Conservation (phyloP, 2,329 filamentous ascomycete genomes). For the Sphaerulina musiva region DNA sequence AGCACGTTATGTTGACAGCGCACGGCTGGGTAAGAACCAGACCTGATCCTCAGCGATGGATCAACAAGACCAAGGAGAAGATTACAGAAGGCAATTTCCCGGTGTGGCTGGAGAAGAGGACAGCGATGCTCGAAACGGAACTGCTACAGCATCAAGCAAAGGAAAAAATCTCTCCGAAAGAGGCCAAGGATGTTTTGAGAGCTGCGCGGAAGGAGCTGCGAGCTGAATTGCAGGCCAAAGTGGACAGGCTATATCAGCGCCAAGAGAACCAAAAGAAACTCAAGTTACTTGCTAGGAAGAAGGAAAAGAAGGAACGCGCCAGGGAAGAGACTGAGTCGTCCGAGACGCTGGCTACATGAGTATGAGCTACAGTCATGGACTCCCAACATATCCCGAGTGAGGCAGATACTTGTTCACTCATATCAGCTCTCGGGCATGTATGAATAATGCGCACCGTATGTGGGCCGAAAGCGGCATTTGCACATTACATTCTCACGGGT, state of each 20-base stretch:
- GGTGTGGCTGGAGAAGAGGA: conserved; percentile 12
- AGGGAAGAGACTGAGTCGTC: not conserved
- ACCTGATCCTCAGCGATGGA: conserved; percentile 14
- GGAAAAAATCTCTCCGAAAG: not conserved
- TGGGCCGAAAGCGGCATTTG: too few species aligned
- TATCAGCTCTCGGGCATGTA: too few species aligned
- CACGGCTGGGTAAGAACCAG: conserved; percentile 29
- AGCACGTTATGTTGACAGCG: conserved; percentile 29
- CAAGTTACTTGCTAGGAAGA: not conserved
- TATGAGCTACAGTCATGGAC: not conserved
- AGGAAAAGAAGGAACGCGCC: conserved; percentile 1
- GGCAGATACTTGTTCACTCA: too few species aligned
- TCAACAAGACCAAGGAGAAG: conserved; percentile 24
- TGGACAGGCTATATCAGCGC: conserved; percentile 6
- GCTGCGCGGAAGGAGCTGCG: not conserved
- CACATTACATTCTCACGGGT: too few species aligned
- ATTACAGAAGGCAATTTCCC: conserved; percentile 9
- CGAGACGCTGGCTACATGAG: not conserved
- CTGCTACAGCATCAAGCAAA: conserved; percentile 5
- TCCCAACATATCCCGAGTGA: too few species aligned
- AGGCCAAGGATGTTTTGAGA: not conserved
- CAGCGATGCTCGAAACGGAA: conserved; percentile 1
- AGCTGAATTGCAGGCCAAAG: conserved; percentile 5
- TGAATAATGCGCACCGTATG: too few species aligned
- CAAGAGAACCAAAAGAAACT: conserved; percentile 2